Conservation (phyloP, 2,329 filamentous ascomycete genomes). For the Drechslerella stenobrocha region DNA sequence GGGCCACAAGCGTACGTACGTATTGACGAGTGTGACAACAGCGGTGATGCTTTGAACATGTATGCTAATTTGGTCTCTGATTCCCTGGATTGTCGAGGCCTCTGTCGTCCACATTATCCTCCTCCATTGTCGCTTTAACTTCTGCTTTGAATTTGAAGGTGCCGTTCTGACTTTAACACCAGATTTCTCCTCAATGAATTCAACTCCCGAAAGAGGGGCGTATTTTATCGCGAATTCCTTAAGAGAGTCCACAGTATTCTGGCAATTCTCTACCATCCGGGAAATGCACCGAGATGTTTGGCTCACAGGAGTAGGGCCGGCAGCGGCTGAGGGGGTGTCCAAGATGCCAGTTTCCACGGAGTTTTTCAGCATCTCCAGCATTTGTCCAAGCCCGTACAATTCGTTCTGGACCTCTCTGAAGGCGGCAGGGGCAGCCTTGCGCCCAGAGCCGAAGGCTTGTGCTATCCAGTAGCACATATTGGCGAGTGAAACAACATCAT, state of each 20-base stretch:
- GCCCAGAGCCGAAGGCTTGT: constrained; percentile 53
- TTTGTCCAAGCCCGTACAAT: constrained; percentile 53
- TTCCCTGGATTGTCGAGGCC: constrained; percentile 40
- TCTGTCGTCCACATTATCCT: constrained; percentile 41
- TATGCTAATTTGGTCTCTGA: constrained; percentile 46
- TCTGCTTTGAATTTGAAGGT: constrained; percentile 30
- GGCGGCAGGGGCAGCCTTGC: constrained; percentile 53
- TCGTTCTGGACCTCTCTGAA: constrained; percentile 54
- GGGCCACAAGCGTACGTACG: constrained; percentile 24
- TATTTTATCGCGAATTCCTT: constrained; percentile 43
- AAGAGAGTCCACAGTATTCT: constrained; percentile 28
- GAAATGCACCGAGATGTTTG: constrained; percentile 34
- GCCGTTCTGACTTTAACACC: constrained; percentile 29
- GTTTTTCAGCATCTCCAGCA: constrained; percentile 51
- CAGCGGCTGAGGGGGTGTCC: background rate
- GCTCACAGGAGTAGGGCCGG: constrained; percentile 14
- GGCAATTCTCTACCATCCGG: constrained; percentile 37
- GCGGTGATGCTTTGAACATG: constrained; percentile 46
- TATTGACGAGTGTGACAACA: constrained; percentile 45
- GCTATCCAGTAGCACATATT: constrained; percentile 53
- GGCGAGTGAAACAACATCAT: constrained; percentile 53
- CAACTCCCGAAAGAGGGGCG: constrained; percentile 31
- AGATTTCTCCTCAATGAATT: constrained; percentile 33
- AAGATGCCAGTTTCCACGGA: constrained; percentile 31
- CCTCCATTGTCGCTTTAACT: constrained; percentile 39